phyloP scores from a whole-genome alignment of 139 green algal species.

The Bryopsis sp. region DNA sequence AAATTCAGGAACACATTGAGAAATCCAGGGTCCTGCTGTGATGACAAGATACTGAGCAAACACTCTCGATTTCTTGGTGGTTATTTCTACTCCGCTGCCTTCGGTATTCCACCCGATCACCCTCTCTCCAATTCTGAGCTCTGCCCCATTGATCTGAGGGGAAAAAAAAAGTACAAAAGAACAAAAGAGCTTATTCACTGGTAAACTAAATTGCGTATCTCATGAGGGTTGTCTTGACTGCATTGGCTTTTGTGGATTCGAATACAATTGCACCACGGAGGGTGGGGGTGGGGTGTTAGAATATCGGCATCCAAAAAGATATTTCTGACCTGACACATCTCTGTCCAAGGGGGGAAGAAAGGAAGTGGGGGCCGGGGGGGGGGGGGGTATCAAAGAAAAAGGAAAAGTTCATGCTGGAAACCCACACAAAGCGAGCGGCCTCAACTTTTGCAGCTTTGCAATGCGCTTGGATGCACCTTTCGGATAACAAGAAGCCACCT shows the following conservation, averaged over 20 bases:
- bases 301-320: no score
- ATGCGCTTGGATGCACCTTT: neutral
- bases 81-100: neutral
- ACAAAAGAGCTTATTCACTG: neutral
- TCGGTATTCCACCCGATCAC: neutral
- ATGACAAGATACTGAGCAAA: neutral
- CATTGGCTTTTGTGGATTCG: no score
- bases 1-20: neutral
- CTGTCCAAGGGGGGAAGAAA: no score
- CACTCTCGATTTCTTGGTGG: neutral
- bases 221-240: no score
- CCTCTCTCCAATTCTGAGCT: neutral
- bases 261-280: no score
- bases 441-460: neutral
- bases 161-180: neutral
- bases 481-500: neutral
- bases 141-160: slow-evolving; percentile 3
- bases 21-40: slow-evolving; percentile 2
- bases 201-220: neutral
- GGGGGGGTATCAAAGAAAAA: no score
- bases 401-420: no score
- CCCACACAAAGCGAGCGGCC: no score
- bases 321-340: no score
- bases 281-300: no score
- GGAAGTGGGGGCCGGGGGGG: no score